A percentile compares a stretch with the other conserved stretches of the same genome.
These are phyloP conservation scores for Paecilomyces fulvus DNA, from an alignment of 2,329 filamentous ascomycete genomes.

Conservation along the genomic window DNA sequence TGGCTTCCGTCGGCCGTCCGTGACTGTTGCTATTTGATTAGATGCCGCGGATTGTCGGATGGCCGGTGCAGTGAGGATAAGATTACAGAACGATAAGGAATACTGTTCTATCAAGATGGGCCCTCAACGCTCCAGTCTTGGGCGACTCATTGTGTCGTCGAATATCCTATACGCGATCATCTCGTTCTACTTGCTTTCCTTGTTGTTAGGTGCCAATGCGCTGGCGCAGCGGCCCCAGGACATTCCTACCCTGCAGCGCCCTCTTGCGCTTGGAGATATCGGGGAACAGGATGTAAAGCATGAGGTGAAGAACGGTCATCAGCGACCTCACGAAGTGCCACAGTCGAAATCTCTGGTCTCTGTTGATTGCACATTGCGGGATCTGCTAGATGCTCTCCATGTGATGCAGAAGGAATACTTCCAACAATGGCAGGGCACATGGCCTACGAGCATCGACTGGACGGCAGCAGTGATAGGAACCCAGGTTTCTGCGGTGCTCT, in stretches of 20 bases:
- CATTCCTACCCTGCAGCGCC: neutral
- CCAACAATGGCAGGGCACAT: slow-evolving; percentile 66
- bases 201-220: slow-evolving; percentile 16
- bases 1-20: neutral
- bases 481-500: slow-evolving; percentile 64
- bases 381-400: slow-evolving; percentile 56
- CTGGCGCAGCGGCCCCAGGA: slow-evolving; percentile 22
- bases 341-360: neutral
- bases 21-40: neutral
- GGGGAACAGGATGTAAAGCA: neutral
- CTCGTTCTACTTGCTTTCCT: slow-evolving; percentile 15
- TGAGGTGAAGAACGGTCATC: neutral
- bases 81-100: neutral
- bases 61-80: neutral
- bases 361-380: slow-evolving; percentile 18
- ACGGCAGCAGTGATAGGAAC: slow-evolving; percentile 79
- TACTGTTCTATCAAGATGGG: slow-evolving; percentile 8
- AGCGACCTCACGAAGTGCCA: neutral
- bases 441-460: slow-evolving; percentile 87
- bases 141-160: slow-evolving; percentile 3
- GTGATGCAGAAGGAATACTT: slow-evolving; percentile 76
- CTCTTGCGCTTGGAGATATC: neutral
- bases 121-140: slow-evolving; percentile 4
- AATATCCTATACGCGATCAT: slow-evolving; percentile 12
- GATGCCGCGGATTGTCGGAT: neutral